Evolutionary conservation across 768 basidiomycete species (phyloP), one percentile per base, ranked within the genome.

Genomic region (Coprinopsis cinerea): DNA sequence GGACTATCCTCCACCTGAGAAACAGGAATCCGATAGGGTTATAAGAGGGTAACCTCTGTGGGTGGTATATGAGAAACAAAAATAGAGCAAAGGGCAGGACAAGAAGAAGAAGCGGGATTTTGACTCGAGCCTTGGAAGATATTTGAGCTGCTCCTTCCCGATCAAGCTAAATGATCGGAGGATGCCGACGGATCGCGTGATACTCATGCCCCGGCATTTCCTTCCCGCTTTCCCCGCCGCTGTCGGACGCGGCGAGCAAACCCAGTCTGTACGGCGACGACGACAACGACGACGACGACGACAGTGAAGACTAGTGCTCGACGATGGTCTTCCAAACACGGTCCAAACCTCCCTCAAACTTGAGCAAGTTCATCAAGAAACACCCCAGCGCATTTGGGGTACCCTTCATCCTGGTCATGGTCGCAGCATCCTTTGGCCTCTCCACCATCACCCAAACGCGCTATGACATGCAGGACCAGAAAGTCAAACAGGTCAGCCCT

Each of bases 391-490:
- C 87, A 17, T 96, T 97, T 55, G 95, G 94, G 10, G 65, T 92
- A 0, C 91, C 95, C 0, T 96, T 98, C 66, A 53, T 97, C 6
- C 61, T 86, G 57, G 72, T 92, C 55, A 86, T 96, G 65, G 90
- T 97, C 49, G 81, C 75, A 11, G 87, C 91, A 1, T 92, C 89
- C 15, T 97, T 86, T 61, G 92, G 83, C 4, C 69, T 99, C 44
- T 78, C 83, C 15, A 70, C 76, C 1, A 82, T 99, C 61, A 93
- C 93, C 0, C 89, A 92, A 64, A 94, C 89, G 24, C 76, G 90
- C 23, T 97, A 97, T 62, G 94, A 97, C 63, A 64, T 89, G 53
- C 87, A 94, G 25, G 83, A 88, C 61, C 79, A 85, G 67, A 88
- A 83, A 63, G 78, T 89, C 23, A 78, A 81, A 56, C 77, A 81